A percentile compares a stretch with the other conserved stretches of the same genome.
These are phyloP conservation scores for Neltuma alba DNA, from an alignment of 306 rosid species.

Conservation along the genomic window DNA sequence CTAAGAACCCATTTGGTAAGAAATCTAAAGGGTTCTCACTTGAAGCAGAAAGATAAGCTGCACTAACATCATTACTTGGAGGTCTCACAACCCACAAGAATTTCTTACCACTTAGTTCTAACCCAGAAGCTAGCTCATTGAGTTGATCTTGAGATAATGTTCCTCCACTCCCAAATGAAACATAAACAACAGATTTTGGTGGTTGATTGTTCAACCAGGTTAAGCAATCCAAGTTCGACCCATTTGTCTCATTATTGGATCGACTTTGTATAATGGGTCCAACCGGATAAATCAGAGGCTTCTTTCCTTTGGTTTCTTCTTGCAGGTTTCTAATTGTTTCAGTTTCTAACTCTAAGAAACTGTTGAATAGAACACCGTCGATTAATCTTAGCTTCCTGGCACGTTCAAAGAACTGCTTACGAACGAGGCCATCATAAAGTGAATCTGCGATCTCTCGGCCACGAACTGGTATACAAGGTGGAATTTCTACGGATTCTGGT, in stretches of 20 bases:
- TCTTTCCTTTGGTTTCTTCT: not conserved
- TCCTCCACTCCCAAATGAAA: conserved; percentile 14
- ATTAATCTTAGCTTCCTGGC: not conserved
- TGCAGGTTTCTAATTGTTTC: not conserved
- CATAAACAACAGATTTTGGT: not conserved
- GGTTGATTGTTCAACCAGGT: not conserved
- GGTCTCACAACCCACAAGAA: conserved; percentile 8
- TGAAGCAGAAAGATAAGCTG: not conserved
- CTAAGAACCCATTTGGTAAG: conserved; percentile 7
- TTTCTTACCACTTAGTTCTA: not conserved
- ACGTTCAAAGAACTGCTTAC: not conserved
- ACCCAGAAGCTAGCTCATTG: not conserved
- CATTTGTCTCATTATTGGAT: not conserved
- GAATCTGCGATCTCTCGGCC: conserved; percentile 11
- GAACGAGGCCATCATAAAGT: not conserved
- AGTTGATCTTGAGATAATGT: not conserved
- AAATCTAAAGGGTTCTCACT: not conserved
- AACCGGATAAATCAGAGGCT: not conserved
- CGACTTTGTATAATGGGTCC: not conserved
- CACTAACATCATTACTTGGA: not conserved
- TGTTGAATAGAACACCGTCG: not conserved
- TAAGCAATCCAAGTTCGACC: not conserved
- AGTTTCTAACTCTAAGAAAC: not conserved
- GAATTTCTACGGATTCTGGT: conserved; percentile 11
- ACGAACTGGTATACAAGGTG: conserved; percentile 14